These are phyloP conservation scores for Lasiodiplodia gonubiensis DNA, from an alignment of 2,329 filamentous ascomycete genomes.

Conservation along the genomic window DNA sequence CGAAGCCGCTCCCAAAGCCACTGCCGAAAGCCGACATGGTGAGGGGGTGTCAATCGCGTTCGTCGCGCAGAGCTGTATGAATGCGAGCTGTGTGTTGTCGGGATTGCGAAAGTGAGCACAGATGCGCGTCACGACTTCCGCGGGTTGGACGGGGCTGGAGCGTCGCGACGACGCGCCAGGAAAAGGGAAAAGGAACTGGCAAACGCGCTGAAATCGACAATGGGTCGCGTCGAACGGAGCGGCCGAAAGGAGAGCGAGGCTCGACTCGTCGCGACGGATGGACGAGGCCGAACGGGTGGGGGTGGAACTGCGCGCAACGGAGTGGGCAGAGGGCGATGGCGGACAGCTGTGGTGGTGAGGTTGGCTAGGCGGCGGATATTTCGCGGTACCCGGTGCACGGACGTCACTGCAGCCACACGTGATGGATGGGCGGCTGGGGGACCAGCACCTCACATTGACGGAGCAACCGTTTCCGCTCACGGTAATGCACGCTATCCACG, in stretches of 20 bases:
- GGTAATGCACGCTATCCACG: background rate
- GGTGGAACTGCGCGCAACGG: slow-evolving; percentile 31
- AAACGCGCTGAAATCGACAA: slow-evolving; percentile 19
- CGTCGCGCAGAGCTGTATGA: slow-evolving; percentile 2
- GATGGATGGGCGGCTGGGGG: background rate
- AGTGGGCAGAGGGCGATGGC: slow-evolving; percentile 29
- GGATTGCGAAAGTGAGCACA: background rate
- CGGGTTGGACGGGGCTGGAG: slow-evolving; percentile 30
- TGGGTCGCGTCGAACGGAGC: background rate
- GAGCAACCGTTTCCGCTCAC: background rate
- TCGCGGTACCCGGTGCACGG: slow-evolving; percentile 22
- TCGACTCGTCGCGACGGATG: slow-evolving; percentile 33
- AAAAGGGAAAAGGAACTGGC: slow-evolving; percentile 27
- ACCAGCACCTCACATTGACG: slow-evolving; percentile 11
- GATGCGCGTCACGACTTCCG: slow-evolving; percentile 19
- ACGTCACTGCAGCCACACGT: slow-evolving; percentile 2
- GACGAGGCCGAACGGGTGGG: slow-evolving; percentile 41
- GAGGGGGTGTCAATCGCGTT: slow-evolving; percentile 16
- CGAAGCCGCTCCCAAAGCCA: slow-evolving; percentile 44
- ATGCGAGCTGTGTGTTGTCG: slow-evolving; percentile 24
- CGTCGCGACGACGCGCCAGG: slow-evolving; percentile 43
- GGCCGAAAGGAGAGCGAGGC: slow-evolving; percentile 35
- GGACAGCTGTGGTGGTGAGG: slow-evolving; percentile 33
- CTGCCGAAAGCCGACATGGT: slow-evolving; percentile 32
- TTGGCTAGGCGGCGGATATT: slow-evolving; percentile 29